Conservation (phyloP, 768 basidiomycete genomes). For the Boletus barrowsii region DNA sequence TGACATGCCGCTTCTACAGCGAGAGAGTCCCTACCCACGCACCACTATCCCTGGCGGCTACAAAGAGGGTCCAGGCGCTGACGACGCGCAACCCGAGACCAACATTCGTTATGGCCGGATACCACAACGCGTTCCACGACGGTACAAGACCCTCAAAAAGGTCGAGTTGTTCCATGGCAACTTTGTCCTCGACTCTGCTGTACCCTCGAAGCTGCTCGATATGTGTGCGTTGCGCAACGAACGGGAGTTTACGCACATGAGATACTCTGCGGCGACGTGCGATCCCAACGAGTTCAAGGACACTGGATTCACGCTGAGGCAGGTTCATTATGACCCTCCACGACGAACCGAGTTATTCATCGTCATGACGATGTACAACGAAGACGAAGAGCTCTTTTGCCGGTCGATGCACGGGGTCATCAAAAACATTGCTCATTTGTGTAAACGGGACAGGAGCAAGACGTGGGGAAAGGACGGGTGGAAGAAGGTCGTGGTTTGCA, state of each 20-base stretch:
- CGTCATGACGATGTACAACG: slow-evolving; percentile 98
- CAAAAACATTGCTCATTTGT: slow-evolving; percentile 88
- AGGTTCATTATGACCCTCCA: slow-evolving; percentile 88
- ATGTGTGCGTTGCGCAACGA: slow-evolving; percentile 75
- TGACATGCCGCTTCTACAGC: slow-evolving; percentile 62
- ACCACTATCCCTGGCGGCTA: slow-evolving; percentile 47
- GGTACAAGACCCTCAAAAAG: slow-evolving; percentile 92
- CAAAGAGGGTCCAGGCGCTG: slow-evolving; percentile 22
- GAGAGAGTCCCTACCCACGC: slow-evolving; percentile 35
- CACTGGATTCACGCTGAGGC: slow-evolving; percentile 81
- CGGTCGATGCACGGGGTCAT: slow-evolving; percentile 95
- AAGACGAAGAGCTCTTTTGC: slow-evolving; percentile 86
- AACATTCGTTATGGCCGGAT: slow-evolving; percentile 88
- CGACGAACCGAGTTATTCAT: slow-evolving; percentile 93
- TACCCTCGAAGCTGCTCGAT: slow-evolving; percentile 87
- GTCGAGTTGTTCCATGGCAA: slow-evolving; percentile 94
- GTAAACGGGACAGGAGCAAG: slow-evolving; percentile 80
- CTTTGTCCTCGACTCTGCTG: slow-evolving; percentile 85
- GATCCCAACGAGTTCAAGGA: slow-evolving; percentile 92
- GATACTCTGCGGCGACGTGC: slow-evolving; percentile 93
- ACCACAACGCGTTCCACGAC: slow-evolving; percentile 82
- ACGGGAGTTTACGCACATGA: slow-evolving; percentile 93
- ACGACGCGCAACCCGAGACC: slow-evolving; percentile 39
- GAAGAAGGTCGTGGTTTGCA: slow-evolving; percentile 96
- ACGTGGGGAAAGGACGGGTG: slow-evolving; percentile 98